A percentile compares a stretch with the other conserved stretches of the same genome.
Conservation (phyloP, 1,284 basidiomycete species). For the Cutaneotrichosporon curvatum region DNA sequence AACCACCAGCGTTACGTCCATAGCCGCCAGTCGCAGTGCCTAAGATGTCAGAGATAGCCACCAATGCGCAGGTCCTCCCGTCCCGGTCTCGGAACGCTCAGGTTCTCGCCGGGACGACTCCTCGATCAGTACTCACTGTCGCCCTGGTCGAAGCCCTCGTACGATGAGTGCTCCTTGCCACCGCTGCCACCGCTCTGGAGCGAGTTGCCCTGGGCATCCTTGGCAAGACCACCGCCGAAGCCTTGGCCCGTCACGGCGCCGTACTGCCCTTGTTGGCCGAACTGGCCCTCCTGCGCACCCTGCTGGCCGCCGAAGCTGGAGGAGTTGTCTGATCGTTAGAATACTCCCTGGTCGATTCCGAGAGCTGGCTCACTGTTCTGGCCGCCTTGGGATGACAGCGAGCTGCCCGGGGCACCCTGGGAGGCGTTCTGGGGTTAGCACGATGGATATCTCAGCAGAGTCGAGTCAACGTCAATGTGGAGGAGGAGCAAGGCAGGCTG, state of each 20-base stretch:
- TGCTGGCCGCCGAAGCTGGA: slow-evolving; percentile 6
- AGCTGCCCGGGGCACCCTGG: too few species aligned
- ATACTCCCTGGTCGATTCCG: too few species aligned
- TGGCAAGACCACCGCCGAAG: slow-evolving; percentile 9
- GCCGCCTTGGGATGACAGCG: too few species aligned
- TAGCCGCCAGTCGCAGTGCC: slow-evolving; percentile 37
- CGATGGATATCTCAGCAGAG: too few species aligned
- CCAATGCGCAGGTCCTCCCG: too few species aligned
- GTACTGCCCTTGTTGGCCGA: slow-evolving; percentile 6
- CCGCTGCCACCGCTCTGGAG: slow-evolving; percentile 1
- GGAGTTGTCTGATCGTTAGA: neutral
- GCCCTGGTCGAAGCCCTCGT: slow-evolving; percentile 26
- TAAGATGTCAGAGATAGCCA: slow-evolving; percentile 3
- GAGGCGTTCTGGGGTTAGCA: too few species aligned
- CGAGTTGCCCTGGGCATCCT: slow-evolving; percentile 9
- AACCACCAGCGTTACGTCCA: slow-evolving; percentile 31
- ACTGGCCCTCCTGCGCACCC: slow-evolving; percentile 7
- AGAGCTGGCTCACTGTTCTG: too few species aligned
- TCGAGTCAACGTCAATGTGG: too few species aligned
- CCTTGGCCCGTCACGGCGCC: slow-evolving; percentile 9
- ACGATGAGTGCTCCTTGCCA: slow-evolving; percentile 8
- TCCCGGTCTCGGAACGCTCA: neutral
- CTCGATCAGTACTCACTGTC: slow-evolving; percentile 21
- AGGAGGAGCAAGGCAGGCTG: too few species aligned
- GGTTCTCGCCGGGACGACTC: neutral